Evolutionary conservation across 768 basidiomycete species (phyloP), one percentile per base, ranked within the genome.

Genomic region (Exidia glandulosa): DNA sequence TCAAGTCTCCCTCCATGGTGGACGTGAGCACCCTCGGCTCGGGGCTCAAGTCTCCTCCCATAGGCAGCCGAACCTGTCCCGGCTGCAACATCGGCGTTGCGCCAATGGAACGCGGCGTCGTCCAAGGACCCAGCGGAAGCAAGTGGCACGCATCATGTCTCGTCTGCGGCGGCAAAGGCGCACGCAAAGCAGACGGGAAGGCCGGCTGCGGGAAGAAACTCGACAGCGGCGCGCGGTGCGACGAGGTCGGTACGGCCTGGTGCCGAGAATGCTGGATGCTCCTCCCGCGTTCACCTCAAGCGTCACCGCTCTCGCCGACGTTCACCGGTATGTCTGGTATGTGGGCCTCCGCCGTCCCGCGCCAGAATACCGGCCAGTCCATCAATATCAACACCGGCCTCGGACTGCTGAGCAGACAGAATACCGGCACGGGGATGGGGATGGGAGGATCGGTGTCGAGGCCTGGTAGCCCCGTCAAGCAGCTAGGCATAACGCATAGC

Each of bases 171-270:
- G 90, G 90, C 0, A 88, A 82, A 69, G 72, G 72, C 31, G 75
- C 73, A 58, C 76, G 73, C 71, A 79, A 64, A 73, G 81, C 80
- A 62, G 80, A 78, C 55, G 81, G 77, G 25, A 79, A 80, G 62
- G 84, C 88, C 9, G 90, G 90, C 9, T 93, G 90, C 65, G 86
- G 88, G 10, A 93, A 93, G 74, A 83, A 79, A 63, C 71, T 92
- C 14, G 90, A 93, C 67, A 89, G 88, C 64, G 88, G 84, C 29
- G 90, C 90, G 13, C 91, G 87, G 72, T 79, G 75, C 32, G 88
- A 86, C 66, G 74, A 71, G 10, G 81, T 85, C 36, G 86, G 86
- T 0, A 79, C 81, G 13, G 81, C 90, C 31, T 92, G 88, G 87
- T 93, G 90, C 71, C 79, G 88, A 65, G 89, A 90, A 71, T 93